Conservation (phyloP, 257 asterid species). For the Scutellaria galericulata region DNA sequence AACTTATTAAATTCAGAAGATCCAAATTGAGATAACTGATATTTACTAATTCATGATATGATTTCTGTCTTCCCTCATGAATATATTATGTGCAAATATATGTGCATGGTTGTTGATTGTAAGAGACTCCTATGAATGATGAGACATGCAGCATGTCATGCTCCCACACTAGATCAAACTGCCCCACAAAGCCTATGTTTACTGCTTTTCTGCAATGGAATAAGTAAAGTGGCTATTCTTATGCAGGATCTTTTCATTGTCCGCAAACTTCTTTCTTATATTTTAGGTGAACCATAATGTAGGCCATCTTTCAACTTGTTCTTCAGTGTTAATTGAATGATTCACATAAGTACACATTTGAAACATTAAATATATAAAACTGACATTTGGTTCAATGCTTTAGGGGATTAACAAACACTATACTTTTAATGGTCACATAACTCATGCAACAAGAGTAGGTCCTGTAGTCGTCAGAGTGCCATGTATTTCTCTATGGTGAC, state of each 20-base stretch:
- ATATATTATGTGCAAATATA: background rate
- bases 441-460: background rate
- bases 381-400: background rate
- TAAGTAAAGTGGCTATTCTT: background rate
- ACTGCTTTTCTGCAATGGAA: conserved; percentile 9
- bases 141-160: background rate
- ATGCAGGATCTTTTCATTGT: background rate
- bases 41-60: conserved; percentile 1
- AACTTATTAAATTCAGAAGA: conserved; percentile 6
- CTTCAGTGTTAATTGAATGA: background rate
- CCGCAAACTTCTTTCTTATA: background rate
- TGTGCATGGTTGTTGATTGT: conserved; percentile 16
- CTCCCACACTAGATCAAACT: background rate
- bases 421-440: background rate
- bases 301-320: background rate
- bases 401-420: background rate
- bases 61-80: conserved; percentile 3
- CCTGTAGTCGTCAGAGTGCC: background rate
- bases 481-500: background rate
- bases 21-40: conserved; percentile 1
- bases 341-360: background rate
- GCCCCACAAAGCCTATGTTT: background rate
- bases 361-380: background rate
- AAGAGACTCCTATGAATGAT: background rate
- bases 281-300: background rate